These are phyloP conservation scores for Phaeodactylum tricornutum DNA, from an alignment of 108 stramenopile species.

Conservation along the genomic window DNA sequence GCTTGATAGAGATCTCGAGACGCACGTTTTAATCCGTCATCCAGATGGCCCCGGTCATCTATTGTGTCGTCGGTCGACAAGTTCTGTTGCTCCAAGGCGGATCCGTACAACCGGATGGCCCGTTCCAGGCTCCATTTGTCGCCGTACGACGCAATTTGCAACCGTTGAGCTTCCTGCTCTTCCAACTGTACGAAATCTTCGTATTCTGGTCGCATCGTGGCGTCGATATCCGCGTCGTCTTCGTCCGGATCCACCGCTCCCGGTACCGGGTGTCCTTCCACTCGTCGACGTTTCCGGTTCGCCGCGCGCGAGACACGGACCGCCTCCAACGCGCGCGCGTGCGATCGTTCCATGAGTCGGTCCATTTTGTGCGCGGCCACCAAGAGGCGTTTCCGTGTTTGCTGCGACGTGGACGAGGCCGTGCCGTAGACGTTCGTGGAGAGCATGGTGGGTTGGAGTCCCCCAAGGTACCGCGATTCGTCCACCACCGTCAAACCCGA, in stretches of 20 bases:
- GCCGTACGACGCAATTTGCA: constrained; percentile 19
- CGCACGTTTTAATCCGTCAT: constrained; percentile 20
- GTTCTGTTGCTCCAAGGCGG: constrained; percentile 7
- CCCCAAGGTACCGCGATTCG: constrained; percentile 40
- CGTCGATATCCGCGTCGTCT: constrained; percentile 6
- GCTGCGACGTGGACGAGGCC: constrained; percentile 1
- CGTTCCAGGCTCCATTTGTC: constrained; percentile 54
- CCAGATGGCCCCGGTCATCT: constrained; percentile 29
- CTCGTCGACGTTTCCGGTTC: constrained; percentile 10
- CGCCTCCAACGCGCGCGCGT: constrained; percentile 18
- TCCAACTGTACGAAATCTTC: constrained; percentile 30
- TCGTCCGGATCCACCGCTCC: not conserved
- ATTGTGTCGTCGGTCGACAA: not conserved
- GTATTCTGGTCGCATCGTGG: constrained; percentile 22
- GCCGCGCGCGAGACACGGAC: constrained; percentile 23
- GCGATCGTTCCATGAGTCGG: constrained; percentile 30
- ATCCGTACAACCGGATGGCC: constrained; percentile 35
- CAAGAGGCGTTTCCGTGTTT: constrained; percentile 22
- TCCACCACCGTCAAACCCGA: constrained; percentile 38
- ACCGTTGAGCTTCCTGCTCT: constrained; percentile 25
- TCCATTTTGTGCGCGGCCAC: constrained; percentile 32
- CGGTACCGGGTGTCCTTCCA: not conserved
- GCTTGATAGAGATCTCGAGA: constrained; percentile 35
- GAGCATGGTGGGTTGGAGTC: constrained; percentile 43
- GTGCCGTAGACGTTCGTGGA: constrained; percentile 22